Conservation (phyloP, 2,329 filamentous ascomycete species). For the Aureobasidium leucospermi region DNA sequence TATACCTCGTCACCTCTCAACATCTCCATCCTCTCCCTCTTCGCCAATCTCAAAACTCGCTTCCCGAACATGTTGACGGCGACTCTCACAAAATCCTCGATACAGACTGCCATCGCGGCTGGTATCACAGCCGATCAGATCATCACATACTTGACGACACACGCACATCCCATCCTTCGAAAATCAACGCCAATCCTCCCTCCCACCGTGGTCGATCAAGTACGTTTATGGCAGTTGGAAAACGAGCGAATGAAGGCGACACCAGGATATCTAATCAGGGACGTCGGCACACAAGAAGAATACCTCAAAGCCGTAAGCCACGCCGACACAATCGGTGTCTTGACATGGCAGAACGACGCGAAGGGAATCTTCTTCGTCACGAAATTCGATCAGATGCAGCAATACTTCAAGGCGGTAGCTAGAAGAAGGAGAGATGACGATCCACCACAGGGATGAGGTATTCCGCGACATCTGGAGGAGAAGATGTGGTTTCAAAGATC, state of each 20-base stretch:
- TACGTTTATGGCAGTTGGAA: conserved; percentile 94
- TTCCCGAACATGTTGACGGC: conserved; percentile 93
- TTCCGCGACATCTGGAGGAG: background rate
- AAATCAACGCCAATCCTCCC: conserved; percentile 72
- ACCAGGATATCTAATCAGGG: conserved; percentile 78
- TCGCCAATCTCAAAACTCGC: conserved; percentile 78
- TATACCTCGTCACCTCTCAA: conserved; percentile 92
- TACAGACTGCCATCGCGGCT: conserved; percentile 76
- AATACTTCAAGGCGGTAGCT: conserved; percentile 61
- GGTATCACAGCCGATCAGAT: conserved; percentile 96
- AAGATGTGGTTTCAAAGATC: background rate
- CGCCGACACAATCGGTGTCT: conserved; percentile 82
- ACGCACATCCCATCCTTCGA: conserved; percentile 92
- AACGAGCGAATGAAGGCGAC: conserved; percentile 87
- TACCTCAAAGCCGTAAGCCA: conserved; percentile 65
- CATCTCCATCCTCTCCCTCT: conserved; percentile 87
- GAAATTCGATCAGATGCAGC: conserved; percentile 78
- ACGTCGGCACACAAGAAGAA: conserved; percentile 61
- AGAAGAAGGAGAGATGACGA: conserved; percentile 26
- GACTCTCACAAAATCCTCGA: conserved; percentile 79
- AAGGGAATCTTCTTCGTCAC: conserved; percentile 86
- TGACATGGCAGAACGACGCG: conserved; percentile 77
- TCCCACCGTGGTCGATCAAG: conserved; percentile 94
- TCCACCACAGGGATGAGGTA: no score
- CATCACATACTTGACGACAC: conserved; percentile 81